Evolutionary conservation across 495 filamentous ascomycete genomes (phyloP).

Genomic region (Halenospora varia): DNA sequence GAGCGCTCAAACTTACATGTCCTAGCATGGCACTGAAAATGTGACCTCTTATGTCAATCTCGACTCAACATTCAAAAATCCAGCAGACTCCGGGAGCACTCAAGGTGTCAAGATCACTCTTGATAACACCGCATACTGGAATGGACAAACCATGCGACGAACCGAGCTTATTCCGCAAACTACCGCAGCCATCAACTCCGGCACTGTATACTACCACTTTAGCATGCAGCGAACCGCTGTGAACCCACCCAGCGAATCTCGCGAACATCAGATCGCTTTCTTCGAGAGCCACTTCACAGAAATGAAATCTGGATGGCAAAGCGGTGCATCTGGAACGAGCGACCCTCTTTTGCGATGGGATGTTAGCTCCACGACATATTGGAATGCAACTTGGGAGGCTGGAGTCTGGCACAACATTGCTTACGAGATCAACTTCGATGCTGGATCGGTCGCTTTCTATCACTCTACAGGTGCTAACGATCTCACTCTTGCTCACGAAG

Average conservation of each 20-base stretch:
- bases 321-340: background rate
- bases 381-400: constrained; percentile 27
- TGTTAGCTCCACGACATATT: background rate
- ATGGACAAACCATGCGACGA: constrained; percentile 55
- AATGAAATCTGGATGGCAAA: constrained; percentile 1
- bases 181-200: constrained; percentile 53
- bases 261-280: constrained; percentile 2
- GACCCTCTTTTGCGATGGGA: background rate
- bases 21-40: constrained; percentile 42
- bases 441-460: constrained; percentile 58
- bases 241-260: background rate
- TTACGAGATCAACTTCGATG: constrained; percentile 61
- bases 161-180: constrained; percentile 69
- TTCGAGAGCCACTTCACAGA: constrained; percentile 6
- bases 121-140: constrained; percentile 59
- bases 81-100: constrained; percentile 53
- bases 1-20: background rate
- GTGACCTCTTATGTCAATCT: constrained; percentile 52
- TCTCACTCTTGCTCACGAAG: constrained; percentile 49
- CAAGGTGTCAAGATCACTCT: constrained; percentile 69
- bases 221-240: background rate
- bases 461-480: constrained; percentile 54
- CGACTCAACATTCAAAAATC: constrained; percentile 56
- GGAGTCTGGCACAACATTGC: constrained; percentile 69
- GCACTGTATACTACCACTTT: constrained; percentile 53